Evolutionary conservation across 2,329 filamentous ascomycete genomes (phyloP), one percentile per base, ranked within the genome.

Genomic region (Fusarium sp.): DNA sequence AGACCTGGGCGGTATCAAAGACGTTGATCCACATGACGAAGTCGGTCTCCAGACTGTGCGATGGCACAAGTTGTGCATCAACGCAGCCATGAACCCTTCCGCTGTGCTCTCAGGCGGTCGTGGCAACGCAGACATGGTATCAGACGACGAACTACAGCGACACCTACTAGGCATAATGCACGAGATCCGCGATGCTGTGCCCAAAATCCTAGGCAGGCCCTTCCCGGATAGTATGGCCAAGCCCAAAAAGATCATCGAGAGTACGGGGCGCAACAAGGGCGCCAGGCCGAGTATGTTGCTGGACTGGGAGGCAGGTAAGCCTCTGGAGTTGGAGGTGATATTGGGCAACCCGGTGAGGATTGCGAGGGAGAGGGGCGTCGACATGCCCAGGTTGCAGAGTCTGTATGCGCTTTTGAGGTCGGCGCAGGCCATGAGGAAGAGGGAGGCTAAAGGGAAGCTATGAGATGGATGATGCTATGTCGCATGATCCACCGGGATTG

Each of bases 51-150:
- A 93, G 77, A 85, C 88, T 41, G 86, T 92, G 19, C 83, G 90
- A 24, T 93, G 90, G 90, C 90, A 92, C 77, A 93, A 93, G 77
- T 86, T 92, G 65, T 90, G 89, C 71, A 92, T 93, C 81, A 93
- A 93, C 76, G 89, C 90, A 0, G 87, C 89, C 51, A 91, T 92
- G 84, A 93, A 93, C 78, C 90, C 90, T 0, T 89, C 87, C 1
- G 88, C 90, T 3, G 89, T 92, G 9, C 83, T 93, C 1, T 87
- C 86, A 1, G 88, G 89, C 14, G 89, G 89, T 2, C 80, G 84
- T 3, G 85, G 87, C 53, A 92, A 92, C 74, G 84, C 87, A 45
- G 85, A 86, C 64, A 92, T 93, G 87, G 83, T 87, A 7, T 78
- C 79, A 14, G 90, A 92, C 70, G 76, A 85, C 0, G 89, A 92